Evolutionary conservation across 2,329 filamentous ascomycete genomes (phyloP).

Genomic region (Alternaria conjuncta): DNA sequence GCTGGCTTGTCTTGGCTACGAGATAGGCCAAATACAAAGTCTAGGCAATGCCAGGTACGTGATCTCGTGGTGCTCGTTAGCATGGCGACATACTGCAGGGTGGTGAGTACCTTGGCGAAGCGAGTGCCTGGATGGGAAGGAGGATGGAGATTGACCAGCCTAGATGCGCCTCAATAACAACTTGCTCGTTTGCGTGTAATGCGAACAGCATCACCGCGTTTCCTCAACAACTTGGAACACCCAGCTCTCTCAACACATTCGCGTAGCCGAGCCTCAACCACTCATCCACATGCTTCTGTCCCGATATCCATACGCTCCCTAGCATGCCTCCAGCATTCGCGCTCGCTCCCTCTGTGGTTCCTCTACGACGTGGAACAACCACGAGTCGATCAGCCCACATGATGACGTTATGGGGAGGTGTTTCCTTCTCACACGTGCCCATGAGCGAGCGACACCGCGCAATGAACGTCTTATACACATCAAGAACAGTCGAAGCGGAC

Average conservation of each 20-base stretch:
- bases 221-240: slow-evolving; percentile 25
- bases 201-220: not conserved
- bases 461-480: slow-evolving; percentile 29
- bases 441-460: slow-evolving; percentile 15
- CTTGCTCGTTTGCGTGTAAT: not conserved
- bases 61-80: slow-evolving; percentile 20
- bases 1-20: slow-evolving; percentile 10
- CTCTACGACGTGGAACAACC: slow-evolving; percentile 54
- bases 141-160: not conserved
- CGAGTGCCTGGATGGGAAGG: slow-evolving; percentile 28
- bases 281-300: slow-evolving; percentile 42
- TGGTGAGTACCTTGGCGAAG: slow-evolving; percentile 16
- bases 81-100: slow-evolving; percentile 15
- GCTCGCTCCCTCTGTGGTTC: slow-evolving; percentile 45
- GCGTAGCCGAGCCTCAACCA: slow-evolving; percentile 50
- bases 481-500: slow-evolving; percentile 15
- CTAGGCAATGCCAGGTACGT: slow-evolving; percentile 4
- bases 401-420: slow-evolving; percentile 57
- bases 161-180: not conserved
- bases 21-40: slow-evolving; percentile 20
- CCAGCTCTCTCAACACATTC: slow-evolving; percentile 48
- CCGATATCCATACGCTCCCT: slow-evolving; percentile 52
- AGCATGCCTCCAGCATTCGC: slow-evolving; percentile 59
- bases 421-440: slow-evolving; percentile 11
- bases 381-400: slow-evolving; percentile 55